Base-by-base conservation (phyloP, 1,139 yeast species). In the Magnusiomyces paraingens region DNA sequence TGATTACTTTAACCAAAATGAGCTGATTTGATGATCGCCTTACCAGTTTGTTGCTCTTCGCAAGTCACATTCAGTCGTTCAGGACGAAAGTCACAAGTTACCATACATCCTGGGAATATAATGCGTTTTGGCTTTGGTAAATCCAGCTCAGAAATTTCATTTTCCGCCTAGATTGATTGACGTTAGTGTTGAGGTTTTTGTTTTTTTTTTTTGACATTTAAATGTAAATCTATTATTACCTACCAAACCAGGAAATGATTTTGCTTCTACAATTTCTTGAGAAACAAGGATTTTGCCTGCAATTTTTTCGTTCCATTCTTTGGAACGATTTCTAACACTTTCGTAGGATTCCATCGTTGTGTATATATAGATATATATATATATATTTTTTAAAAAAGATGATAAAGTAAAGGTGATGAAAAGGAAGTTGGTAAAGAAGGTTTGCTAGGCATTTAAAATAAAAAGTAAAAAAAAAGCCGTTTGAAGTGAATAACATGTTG, bases 71-170 rank as follows among this genome's bases (percentile, higher is more conserved):
- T 44, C 38, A 44, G 12, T 11, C 47, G 47, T 3, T 44, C 47
- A n/a, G 21, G 17, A 6, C 47, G 17, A 11, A 14, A 29, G 14
- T 44, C 47, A 20, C 3, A 3, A 3, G 47, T 44, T 5, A 11
- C 39, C 21, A 44, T 29, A 26, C 15, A 5, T 2, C 21, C 20
- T 3, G 47, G 47, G 4, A 22, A 22, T 4, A 44, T 3, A 15
- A 44, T 26, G 8, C 47, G 38, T n/a, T 44, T n/a, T 26, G 47
- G 38, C 6, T 26, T 26, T 14, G 47, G 47, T n/a, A 44, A 17
- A 5, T 29, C 26, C 5, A 32, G n/a, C 26, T 44, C 47, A 5
- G 29, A 44, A n/a, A 44, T 18, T 15, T 44, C 47, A n/a, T 29
- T 12, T 12, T 20, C 35, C 3, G 32, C 35, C 46, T 43, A n/a